These are phyloP conservation scores for Annulohypoxylon stygium DNA, from an alignment of 495 filamentous ascomycete genomes.

Conservation along the genomic window DNA sequence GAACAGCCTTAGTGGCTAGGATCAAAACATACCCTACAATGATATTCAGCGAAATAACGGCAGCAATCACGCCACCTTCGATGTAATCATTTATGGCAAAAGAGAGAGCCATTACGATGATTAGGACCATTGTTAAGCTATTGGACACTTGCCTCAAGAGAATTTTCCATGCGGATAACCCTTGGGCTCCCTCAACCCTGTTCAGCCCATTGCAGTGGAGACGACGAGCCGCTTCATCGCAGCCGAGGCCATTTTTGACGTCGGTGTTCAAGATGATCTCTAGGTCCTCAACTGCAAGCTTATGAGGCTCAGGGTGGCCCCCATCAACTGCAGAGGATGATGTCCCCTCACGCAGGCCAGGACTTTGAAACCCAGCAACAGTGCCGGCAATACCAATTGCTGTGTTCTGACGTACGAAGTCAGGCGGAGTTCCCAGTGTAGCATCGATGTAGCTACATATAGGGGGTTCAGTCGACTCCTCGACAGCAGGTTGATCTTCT, in stretches of 20 bases:
- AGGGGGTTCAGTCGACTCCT: constrained; percentile 66
- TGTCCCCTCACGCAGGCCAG: constrained; percentile 10
- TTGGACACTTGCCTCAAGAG: constrained; percentile 69
- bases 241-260: constrained; percentile 57
- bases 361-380: constrained; percentile 12
- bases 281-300: constrained; percentile 41
- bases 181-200: constrained; percentile 64
- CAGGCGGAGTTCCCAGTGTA: constrained; percentile 37
- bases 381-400: constrained; percentile 9
- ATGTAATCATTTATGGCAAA: constrained; percentile 81
- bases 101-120: constrained; percentile 80
- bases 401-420: constrained; percentile 33
- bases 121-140: constrained; percentile 69
- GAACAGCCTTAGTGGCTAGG: background rate
- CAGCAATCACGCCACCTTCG: constrained; percentile 80
- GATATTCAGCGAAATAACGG: constrained; percentile 80
- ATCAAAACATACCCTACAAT: constrained; percentile 67
- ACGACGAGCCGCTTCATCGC: constrained; percentile 57
- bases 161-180: constrained; percentile 67
- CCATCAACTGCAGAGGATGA: constrained; percentile 20
- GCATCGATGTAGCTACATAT: constrained; percentile 60
- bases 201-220: constrained; percentile 64
- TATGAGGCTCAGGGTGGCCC: constrained; percentile 43
- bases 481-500: constrained; percentile 61
- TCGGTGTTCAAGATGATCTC: constrained; percentile 43